Evolutionary conservation across 805 yeast genomes (phyloP), one percentile per base, ranked within the genome.

Genomic region (Lipomyces sp.): DNA sequence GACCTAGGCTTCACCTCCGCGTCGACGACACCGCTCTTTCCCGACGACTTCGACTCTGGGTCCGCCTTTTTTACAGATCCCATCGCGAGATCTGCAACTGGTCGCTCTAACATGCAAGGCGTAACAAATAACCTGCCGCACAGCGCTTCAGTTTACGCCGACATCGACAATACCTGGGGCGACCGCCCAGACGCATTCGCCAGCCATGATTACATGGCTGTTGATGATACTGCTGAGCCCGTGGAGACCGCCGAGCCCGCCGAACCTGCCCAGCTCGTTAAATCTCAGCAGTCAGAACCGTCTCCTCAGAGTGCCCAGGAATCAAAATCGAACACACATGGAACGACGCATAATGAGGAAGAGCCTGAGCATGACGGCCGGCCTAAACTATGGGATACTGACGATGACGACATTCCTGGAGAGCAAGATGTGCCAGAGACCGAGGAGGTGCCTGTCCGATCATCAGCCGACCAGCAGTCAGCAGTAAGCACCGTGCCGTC

Each of bases 41-140:
- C 69, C 18, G 71, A 68, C 61, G 69, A 68, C 34, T 66, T 68
- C 42, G 67, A 63, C 56, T 62, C 71, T 6, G 64, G 59, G 4
- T 42, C 67, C n/a, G 62, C 64, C 3, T 67, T 50, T 33, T 63
- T 60, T 39, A 53, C 57, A 24, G 57, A 45, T n/a, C 53, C 18
- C n/a, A 7, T 59, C 24, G 53, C 54, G 24, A 45, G 30, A 18
- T 15, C 29, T 5, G 18, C 37, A 1, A 33, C 35, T 5, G n/a
- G 50, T 37, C 13, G 45, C n/a, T 8, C 58, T 32, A n/a, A 15
- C 10, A 15, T n/a, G n/a, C 13, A 13, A 10, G 54, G 34, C 18
- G 11, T 29, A 15, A 29, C 34, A 51, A 32, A 13, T 6, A 15
- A 13, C 34, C 15, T 63, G 34, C 13, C 66, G 42, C 33, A 62